These are phyloP conservation scores for Vitis hybrid DNA, from an alignment of 177 flowering plant species.

Conservation along the genomic window DNA sequence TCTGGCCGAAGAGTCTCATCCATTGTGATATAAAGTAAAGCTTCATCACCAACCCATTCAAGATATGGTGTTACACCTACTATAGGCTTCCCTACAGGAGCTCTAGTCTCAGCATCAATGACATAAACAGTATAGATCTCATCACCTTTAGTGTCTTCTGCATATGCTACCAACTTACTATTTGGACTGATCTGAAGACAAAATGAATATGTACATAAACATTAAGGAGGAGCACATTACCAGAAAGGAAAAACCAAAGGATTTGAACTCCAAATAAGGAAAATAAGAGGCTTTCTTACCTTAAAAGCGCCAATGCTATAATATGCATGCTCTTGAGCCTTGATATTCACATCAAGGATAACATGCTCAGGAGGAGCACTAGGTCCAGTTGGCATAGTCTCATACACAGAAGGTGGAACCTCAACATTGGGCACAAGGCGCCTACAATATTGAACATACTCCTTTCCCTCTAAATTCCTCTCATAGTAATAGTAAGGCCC, in stretches of 20 bases:
- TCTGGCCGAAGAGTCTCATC: slow-evolving; percentile 89
- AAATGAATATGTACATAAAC: background rate
- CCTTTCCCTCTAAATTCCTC: slow-evolving; percentile 76
- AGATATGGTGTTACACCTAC: slow-evolving; percentile 51
- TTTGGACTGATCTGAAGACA: slow-evolving; percentile 75
- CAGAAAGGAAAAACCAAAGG: background rate
- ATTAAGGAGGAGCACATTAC: background rate
- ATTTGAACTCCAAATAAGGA: background rate
- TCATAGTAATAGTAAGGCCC: slow-evolving; percentile 75
- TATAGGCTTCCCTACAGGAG: slow-evolving; percentile 60
- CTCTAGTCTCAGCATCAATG: slow-evolving; percentile 67
- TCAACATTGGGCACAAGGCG: slow-evolving; percentile 37
- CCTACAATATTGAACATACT: slow-evolving; percentile 81
- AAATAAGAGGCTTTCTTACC: slow-evolving; percentile 26
- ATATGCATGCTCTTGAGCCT: slow-evolving; percentile 59
- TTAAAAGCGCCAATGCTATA: slow-evolving; percentile 68
- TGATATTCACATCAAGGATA: slow-evolving; percentile 81
- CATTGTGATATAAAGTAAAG: slow-evolving; percentile 79
- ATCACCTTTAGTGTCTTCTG: slow-evolving; percentile 89
- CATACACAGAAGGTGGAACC: slow-evolving; percentile 54
- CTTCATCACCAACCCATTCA: slow-evolving; percentile 88
- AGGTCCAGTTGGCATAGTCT: slow-evolving; percentile 69
- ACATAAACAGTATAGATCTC: slow-evolving; percentile 80
- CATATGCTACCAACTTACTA: slow-evolving; percentile 83
- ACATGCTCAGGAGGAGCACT: slow-evolving; percentile 77